Evolutionary conservation across 192 early-diverging fungal species (phyloP).

Genomic region (Rhizoclosmatium globosum): DNA sequence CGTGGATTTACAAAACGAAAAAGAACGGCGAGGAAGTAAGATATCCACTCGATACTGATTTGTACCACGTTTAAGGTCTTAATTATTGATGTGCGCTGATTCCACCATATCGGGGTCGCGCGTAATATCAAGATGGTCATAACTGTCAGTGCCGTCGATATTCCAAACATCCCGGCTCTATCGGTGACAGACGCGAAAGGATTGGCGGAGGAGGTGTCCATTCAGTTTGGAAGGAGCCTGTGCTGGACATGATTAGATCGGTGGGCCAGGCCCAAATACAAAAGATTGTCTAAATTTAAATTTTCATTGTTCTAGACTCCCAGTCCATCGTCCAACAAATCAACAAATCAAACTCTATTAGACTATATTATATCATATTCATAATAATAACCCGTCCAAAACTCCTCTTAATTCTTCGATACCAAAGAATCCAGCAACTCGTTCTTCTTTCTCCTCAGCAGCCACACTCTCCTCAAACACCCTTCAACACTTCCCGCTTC

Average conservation of each 20-base stretch:
- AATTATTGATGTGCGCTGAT: neutral
- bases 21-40: neutral
- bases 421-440: neutral
- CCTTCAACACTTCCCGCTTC: neutral
- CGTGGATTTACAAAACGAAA: neutral
- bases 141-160: neutral
- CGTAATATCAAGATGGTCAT: neutral
- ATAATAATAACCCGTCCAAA: slow-evolving; percentile 23
- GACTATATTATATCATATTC: neutral
- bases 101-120: neutral
- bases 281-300: neutral
- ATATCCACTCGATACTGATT: neutral
- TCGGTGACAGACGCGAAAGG: neutral
- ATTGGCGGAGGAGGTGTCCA: neutral
- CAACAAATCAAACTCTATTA: neutral
- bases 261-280: neutral
- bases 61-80: neutral
- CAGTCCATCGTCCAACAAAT: neutral
- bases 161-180: neutral
- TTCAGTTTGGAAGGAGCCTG: neutral
- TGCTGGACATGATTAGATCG: neutral
- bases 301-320: neutral
- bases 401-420: slow-evolving; percentile 25
- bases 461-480: neutral
- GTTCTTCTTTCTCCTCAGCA: neutral